phyloP scores from a whole-genome alignment of 768 basidiomycete genomes.

The Termitomyces sp. region DNA sequence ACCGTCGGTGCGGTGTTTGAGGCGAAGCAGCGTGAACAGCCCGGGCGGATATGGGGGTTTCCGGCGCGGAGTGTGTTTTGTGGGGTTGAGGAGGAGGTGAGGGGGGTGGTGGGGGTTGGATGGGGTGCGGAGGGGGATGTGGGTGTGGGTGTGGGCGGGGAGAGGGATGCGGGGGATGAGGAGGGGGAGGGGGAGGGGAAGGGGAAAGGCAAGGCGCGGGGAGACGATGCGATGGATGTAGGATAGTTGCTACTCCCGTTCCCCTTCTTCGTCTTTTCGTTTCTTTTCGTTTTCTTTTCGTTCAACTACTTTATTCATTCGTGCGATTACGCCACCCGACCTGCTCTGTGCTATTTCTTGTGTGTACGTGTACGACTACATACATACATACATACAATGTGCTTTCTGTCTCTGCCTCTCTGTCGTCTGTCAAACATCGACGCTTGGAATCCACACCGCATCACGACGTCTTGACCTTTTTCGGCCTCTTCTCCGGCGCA shows the following conservation, averaged over 20 bases:
- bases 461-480: conserved; percentile 37
- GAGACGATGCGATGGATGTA: conserved; percentile 62
- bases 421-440: no score
- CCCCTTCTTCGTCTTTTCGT: not conserved
- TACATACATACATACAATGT: not conserved
- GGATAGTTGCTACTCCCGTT: conserved; percentile 35
- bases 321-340: conserved; percentile 5
- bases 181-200: conserved; percentile 23
- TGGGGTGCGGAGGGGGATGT: no score
- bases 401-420: not conserved
- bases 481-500: conserved; percentile 36
- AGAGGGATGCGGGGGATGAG: no score
- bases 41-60: conserved; percentile 75
- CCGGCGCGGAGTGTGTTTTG: conserved; percentile 71
- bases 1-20: conserved; percentile 73
- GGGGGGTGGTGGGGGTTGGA: conserved; percentile 13
- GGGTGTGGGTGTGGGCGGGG: no score
- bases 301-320: conserved; percentile 15
- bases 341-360: conserved; percentile 8
- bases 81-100: conserved; percentile 66
- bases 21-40: conserved; percentile 56
- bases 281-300: conserved; percentile 1
- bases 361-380: conserved; percentile 1
- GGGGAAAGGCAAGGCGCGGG: conserved; percentile 43
- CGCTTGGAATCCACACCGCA: no score